Base-by-base conservation (phyloP, 2,329 filamentous ascomycete genomes). In the Pseudopyricularia cyperi region DNA sequence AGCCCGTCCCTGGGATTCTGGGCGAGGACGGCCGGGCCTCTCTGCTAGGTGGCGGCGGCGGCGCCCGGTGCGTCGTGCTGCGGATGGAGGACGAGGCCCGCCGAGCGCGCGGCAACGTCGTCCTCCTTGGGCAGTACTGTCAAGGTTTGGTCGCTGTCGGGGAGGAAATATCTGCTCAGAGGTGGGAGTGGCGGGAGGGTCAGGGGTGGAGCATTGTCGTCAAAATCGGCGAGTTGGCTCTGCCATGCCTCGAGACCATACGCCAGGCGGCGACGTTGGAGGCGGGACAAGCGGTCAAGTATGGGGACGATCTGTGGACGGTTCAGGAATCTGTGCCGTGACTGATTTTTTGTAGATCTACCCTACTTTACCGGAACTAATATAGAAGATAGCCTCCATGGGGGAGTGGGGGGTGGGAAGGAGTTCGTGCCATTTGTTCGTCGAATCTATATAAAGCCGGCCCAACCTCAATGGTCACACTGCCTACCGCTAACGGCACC, bases 101-200 rank as follows among this genome's bases (percentile, higher is more conserved):
- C 7, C 56, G 57, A 14, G 65, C 64, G 2, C 64, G 73, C 2
- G 81, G 81, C 0, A 64, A 76, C 55, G 67, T 81, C 0, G 65
- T 83, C 0, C 62, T 75, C 22, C 59, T 83, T 1, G 81, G 78
- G 0, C 65, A 70, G 52, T 73, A 68, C 55, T 75, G 71, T 35
- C 81, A 85, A 66, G 80, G 75, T 1, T 60, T 85, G 4, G 32
- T 79, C 49, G 70, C 75, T 55, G 61, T 64, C 2, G 73, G 70
- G 0, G 62, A 65, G 0, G 57, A 62, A 5, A 59, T 76, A 11
- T 66, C 69, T 19, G 66, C 73, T 1, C 80, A 83, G 68, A 67
- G 78, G 52, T 82, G 79, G 79, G 67, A 70, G 57, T 76, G 68
- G 57, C 47, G 49, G n/a, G 47, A 19, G 24, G 52, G 56, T 11